These are phyloP conservation scores for Talaromyces albobiverticillius DNA, from an alignment of 2,329 filamentous ascomycete species.

Conservation along the genomic window DNA sequence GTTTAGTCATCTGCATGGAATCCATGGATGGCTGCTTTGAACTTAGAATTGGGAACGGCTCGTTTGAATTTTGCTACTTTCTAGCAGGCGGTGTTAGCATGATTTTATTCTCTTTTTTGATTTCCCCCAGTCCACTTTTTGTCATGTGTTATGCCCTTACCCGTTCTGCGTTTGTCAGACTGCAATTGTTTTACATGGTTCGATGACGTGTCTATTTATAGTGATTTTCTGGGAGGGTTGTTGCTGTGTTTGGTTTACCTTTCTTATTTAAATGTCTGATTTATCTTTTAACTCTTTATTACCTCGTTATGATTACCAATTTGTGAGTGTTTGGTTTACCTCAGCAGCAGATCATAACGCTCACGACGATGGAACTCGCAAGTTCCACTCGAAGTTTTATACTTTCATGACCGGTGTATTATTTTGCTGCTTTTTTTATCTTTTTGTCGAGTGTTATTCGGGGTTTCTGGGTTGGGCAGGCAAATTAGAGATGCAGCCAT, in stretches of 20 bases:
- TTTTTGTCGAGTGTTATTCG: conserved; percentile 3
- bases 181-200: conserved; percentile 13
- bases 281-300: conserved; percentile 3
- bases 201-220: conserved; percentile 27
- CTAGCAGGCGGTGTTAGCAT: conserved; percentile 36
- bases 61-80: conserved; percentile 17
- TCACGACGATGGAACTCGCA: background rate
- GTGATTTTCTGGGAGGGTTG: conserved; percentile 16
- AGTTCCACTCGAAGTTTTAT: too few relatives aligned
- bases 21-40: background rate
- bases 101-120: conserved; percentile 17
- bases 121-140: conserved; percentile 14
- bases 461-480: conserved; percentile 26
- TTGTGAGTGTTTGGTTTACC: background rate
- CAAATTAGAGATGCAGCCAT: conserved; percentile 30
- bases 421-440: conserved; percentile 3
- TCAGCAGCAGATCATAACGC: background rate
- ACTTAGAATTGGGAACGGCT: conserved; percentile 5
- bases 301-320: conserved; percentile 19
- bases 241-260: conserved; percentile 10
- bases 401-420: background rate
- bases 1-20: background rate
- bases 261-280: conserved; percentile 9
- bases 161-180: conserved; percentile 7
- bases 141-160: conserved; percentile 14